A percentile compares a stretch with the other conserved stretches of the same genome.
Conservation (phyloP, 2,329 filamentous ascomycete genomes). For the Arthrobotrys megalospora region DNA sequence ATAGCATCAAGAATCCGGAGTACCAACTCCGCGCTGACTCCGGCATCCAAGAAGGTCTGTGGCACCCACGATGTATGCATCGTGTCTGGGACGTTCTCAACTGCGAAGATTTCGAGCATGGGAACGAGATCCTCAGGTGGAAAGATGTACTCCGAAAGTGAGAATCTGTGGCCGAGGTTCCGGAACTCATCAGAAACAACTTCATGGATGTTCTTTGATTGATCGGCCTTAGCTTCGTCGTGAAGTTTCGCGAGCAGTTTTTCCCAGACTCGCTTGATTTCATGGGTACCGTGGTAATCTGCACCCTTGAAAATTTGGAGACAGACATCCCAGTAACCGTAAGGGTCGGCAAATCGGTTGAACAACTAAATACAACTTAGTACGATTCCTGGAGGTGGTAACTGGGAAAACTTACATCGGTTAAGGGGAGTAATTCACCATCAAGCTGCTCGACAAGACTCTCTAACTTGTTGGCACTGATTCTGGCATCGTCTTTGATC, state of each 20-base stretch:
- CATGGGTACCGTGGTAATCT: constrained; percentile 88
- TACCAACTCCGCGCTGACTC: constrained; percentile 75
- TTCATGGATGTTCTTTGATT: constrained; percentile 76
- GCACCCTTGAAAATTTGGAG: constrained; percentile 92
- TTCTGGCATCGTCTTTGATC: constrained; percentile 79
- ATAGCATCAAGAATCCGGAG: constrained; percentile 76
- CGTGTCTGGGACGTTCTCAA: constrained; percentile 74
- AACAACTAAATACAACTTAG: constrained; percentile 77
- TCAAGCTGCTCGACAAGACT: constrained; percentile 80
- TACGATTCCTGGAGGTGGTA: neutral
- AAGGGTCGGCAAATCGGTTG: constrained; percentile 90
- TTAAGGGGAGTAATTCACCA: constrained; percentile 82
- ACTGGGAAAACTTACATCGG: constrained; percentile 74
- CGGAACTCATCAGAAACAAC: constrained; percentile 76
- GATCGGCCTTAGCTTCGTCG: constrained; percentile 70
- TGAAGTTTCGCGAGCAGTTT: constrained; percentile 83
- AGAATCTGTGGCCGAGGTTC: constrained; percentile 77
- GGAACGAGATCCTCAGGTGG: constrained; percentile 72
- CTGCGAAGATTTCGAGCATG: constrained; percentile 76
- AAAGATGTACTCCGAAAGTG: constrained; percentile 78
- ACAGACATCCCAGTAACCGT: constrained; percentile 93
- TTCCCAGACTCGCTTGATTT: constrained; percentile 88
- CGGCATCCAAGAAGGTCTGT: constrained; percentile 77
- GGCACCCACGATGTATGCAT: constrained; percentile 71
- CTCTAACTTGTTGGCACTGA: constrained; percentile 75